Evolutionary conservation across 306 rosid genomes (phyloP), one percentile per base, ranked within the genome.

Genomic region (Myrica gale): DNA sequence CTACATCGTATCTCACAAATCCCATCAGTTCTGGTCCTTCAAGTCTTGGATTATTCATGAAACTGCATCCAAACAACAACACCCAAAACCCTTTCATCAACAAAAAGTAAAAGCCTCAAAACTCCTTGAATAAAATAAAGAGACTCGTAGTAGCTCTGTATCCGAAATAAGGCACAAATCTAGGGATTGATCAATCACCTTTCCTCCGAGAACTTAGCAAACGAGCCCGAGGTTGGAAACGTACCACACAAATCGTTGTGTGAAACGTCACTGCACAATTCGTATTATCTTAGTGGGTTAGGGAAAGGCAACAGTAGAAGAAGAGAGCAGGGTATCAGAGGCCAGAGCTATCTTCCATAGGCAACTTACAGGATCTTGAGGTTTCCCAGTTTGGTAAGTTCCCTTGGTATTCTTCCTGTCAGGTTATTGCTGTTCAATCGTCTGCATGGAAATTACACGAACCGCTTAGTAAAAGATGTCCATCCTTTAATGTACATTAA

Each of bases 21-120:
- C 98, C 98, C 97, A 93, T 85, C 68, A 93, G 86, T 75, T 91
- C 90, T 51, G 98, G 98, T 62, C 98, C 97, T 80, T 89, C 85
- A 53, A 93, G 71, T 83, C 92, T 86, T 45, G 97, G 89, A 69
- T 93, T 93, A 76, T 89, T 88, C 86, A 77, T 89, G 89, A 93
- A 93, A 88, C 98, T 93, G 85, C 88, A 63, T 69, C 57, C n/a
- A 69, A 69, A 75, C 63, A 73, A 53, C 70, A 67, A 48, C 37
- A 11, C 67, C 10, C 10, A 48, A 48, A 11, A 68, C 3, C 19
- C 13, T 67, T 0, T 1, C 16, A 16, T 5, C 16, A 16, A 52
- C 20, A 52, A 52, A 52, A 23, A 10, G 20, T 21, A 21, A 58
- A 57, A 57, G 37, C 17, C 37, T 9, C 65, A 57, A 4, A 8